A percentile compares a stretch with the other conserved stretches of the same genome.
These are phyloP conservation scores for Teunomyces lycoperdinae DNA, from an alignment of 805 yeast species.

Conservation along the genomic window DNA sequence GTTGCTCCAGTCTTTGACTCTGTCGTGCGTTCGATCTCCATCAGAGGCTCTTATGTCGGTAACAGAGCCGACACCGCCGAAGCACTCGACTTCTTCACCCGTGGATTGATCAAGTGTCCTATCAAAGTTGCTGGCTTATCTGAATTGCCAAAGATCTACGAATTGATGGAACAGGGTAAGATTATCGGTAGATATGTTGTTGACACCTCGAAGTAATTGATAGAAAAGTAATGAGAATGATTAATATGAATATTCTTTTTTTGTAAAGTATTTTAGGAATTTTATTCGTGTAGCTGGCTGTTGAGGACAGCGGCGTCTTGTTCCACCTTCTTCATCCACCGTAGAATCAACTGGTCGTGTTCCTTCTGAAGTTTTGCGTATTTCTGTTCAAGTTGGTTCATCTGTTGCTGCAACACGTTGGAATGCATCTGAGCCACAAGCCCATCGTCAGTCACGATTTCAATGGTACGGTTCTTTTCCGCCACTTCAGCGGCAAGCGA, in stretches of 20 bases:
- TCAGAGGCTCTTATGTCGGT: constrained; percentile 45
- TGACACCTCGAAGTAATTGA: constrained; percentile 35
- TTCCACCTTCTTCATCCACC: constrained; percentile 44
- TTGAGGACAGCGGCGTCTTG: constrained; percentile 61
- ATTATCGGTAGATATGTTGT: constrained; percentile 45
- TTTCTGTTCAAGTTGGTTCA: constrained; percentile 26
- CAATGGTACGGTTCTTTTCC: constrained; percentile 57
- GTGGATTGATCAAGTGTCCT: constrained; percentile 43
- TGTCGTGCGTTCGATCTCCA: constrained; percentile 38
- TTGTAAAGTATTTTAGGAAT: too few relatives aligned
- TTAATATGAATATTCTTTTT: not conserved
- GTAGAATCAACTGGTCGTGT: constrained; percentile 46
- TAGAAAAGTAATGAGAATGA: not conserved
- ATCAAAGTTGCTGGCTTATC: constrained; percentile 41
- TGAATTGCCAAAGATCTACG: constrained; percentile 37
- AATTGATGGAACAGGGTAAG: constrained; percentile 41
- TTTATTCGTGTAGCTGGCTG: constrained; percentile 16
- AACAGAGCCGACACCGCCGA: constrained; percentile 46
- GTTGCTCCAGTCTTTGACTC: constrained; percentile 37
- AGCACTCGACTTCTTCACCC: constrained; percentile 43
- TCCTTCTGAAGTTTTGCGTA: constrained; percentile 32
- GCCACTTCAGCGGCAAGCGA: constrained; percentile 25
- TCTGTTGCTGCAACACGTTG: constrained; percentile 41
- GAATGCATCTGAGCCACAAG: constrained; percentile 58
- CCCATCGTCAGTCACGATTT: constrained; percentile 64